These are phyloP conservation scores for Neurospora hispaniola DNA, from an alignment of 495 filamentous ascomycete genomes.

Conservation along the genomic window DNA sequence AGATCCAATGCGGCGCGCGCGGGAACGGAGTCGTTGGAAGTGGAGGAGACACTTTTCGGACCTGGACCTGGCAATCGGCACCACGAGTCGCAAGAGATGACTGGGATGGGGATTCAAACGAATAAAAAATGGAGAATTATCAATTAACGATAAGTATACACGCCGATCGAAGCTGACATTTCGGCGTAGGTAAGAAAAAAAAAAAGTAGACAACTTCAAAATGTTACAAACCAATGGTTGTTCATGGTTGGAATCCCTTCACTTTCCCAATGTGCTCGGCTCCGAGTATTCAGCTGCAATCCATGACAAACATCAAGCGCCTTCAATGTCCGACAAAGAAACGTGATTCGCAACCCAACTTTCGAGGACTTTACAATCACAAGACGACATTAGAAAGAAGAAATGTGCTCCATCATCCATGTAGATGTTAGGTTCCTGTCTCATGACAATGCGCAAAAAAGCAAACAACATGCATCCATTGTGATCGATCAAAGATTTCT, in stretches of 20 bases:
- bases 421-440: background rate
- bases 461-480: background rate
- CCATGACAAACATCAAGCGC: background rate
- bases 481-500: background rate
- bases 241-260: background rate
- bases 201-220: background rate
- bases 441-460: background rate
- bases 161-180: background rate
- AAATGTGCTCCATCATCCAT: background rate
- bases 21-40: background rate
- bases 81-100: background rate
- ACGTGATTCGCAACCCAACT: background rate
- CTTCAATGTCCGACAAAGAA: background rate
- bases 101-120: background rate
- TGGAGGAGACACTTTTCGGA: background rate
- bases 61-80: background rate
- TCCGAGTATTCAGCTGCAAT: background rate
- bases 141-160: background rate
- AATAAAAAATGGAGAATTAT: background rate
- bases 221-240: background rate
- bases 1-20: background rate
- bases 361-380: background rate
- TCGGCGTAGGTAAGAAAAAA: background rate
- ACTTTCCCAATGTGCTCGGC: background rate
- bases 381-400: background rate